phyloP scores from a whole-genome alignment of 805 yeast genomes.

The Candida montana region DNA sequence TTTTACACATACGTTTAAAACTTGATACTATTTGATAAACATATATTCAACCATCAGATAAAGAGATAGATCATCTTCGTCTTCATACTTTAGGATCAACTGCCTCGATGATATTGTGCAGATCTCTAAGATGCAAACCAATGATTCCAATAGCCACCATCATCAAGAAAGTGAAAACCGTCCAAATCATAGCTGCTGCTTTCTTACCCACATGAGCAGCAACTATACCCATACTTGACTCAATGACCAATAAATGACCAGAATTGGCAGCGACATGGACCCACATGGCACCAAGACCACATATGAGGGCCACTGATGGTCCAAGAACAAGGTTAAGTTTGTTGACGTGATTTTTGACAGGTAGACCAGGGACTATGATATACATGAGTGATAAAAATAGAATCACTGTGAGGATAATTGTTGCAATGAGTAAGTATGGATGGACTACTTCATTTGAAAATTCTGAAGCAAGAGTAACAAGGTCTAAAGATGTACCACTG shows the following conservation, averaged over 20 bases:
- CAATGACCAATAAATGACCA: constrained; percentile 37
- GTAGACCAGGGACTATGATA: constrained; percentile 43
- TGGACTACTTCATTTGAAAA: constrained; percentile 44
- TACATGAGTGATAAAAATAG: constrained; percentile 40
- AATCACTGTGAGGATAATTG: constrained; percentile 38
- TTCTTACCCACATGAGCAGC: constrained; percentile 40
- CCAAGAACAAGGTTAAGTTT: constrained; percentile 29
- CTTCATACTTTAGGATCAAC: constrained; percentile 17
- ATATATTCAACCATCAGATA: not conserved
- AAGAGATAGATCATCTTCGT: not conserved
- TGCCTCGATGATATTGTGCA: constrained; percentile 21
- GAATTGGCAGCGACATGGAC: constrained; percentile 51
- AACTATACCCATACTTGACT: constrained; percentile 47
- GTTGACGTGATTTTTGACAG: constrained; percentile 29
- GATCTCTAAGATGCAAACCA: constrained; percentile 30
- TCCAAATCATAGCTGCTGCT: constrained; percentile 59
- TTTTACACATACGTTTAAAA: no score
- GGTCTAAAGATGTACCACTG: no score
- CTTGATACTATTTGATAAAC: no score
- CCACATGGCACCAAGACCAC: constrained; percentile 67
- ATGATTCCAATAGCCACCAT: constrained; percentile 36
- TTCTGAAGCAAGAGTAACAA: constrained; percentile 40
- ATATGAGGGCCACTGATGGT: constrained; percentile 36
- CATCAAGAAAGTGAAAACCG: constrained; percentile 44
- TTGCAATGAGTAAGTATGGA: constrained; percentile 48